Conservation (phyloP, 1,284 basidiomycete genomes). For the Fistulinella staudtii region DNA sequence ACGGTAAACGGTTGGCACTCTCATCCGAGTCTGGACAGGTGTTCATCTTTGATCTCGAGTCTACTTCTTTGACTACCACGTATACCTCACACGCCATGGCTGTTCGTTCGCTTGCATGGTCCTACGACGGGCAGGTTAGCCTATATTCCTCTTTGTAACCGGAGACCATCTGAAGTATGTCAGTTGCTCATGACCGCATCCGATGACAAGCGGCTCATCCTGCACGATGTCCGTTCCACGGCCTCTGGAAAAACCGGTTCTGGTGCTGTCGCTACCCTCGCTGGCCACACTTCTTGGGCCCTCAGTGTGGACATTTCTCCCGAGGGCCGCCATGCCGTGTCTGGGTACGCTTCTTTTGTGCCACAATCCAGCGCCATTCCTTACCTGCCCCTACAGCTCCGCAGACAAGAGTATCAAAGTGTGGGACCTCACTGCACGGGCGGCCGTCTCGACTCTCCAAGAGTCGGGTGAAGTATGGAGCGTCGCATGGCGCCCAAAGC, state of each 20-base stretch:
- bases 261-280: conserved; percentile 76
- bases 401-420: conserved; percentile 84
- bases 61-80: conserved; percentile 57
- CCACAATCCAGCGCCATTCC: not conserved
- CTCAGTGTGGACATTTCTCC: conserved; percentile 75
- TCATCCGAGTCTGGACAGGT: conserved; percentile 80
- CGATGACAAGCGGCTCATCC: conserved; percentile 81
- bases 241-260: conserved; percentile 56
- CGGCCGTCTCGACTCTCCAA: conserved; percentile 73
- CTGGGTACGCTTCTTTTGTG: conserved; percentile 54
- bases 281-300: conserved; percentile 86
- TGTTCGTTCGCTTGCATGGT: conserved; percentile 81
- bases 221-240: conserved; percentile 76
- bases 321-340: conserved; percentile 71
- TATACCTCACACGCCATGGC: conserved; percentile 85
- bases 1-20: conserved; percentile 74
- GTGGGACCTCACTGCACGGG: conserved; percentile 80
- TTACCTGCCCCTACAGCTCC: conserved; percentile 44
- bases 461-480: conserved; percentile 84
- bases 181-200: conserved; percentile 84
- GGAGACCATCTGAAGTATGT: conserved; percentile 2
- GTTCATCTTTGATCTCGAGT: conserved; percentile 73
- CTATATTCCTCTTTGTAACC: conserved; percentile 8
- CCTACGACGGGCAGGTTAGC: conserved; percentile 62
- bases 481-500: conserved; percentile 75